phyloP scores from a whole-genome alignment of 257 asterid species.

The Solanum ossicruentum region DNA sequence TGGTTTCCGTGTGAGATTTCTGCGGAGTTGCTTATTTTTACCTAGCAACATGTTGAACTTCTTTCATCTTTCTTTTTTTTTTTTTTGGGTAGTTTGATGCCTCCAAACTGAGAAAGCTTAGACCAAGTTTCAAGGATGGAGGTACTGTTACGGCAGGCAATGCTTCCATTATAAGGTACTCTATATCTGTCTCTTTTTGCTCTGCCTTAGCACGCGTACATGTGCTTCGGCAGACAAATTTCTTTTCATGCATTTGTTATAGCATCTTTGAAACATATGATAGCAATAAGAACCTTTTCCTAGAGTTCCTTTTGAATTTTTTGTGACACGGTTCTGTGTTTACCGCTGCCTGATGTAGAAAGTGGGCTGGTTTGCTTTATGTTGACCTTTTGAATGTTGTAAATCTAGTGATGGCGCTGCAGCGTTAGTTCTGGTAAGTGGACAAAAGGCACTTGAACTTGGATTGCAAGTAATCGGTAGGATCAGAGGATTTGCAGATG shows the following conservation, averaged over 20 bases:
- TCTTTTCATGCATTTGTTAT: not conserved
- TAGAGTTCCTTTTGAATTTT: not conserved
- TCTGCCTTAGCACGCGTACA: not conserved
- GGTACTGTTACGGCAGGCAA: slow-evolving; percentile 99
- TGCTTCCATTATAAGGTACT: slow-evolving; percentile 86
- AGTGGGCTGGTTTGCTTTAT: not conserved
- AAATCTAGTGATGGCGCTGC: slow-evolving; percentile 78
- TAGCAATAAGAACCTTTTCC: not conserved
- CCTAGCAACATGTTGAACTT: not conserved
- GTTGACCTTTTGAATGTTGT: not conserved
- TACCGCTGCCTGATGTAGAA: not conserved
- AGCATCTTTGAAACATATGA: not conserved
- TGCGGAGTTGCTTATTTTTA: not conserved
- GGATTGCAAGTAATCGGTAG: slow-evolving; percentile 69
- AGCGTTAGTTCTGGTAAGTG: slow-evolving; percentile 85
- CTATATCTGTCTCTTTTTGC: slow-evolving; percentile 7
- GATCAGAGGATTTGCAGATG: slow-evolving; percentile 87
- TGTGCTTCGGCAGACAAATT: not conserved
- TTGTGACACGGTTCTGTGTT: not conserved
- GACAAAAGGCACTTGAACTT: slow-evolving; percentile 56
- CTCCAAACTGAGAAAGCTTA: slow-evolving; percentile 62
- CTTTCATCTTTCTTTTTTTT: not conserved
- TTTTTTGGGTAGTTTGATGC: slow-evolving; percentile 66
- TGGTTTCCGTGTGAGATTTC: not conserved
- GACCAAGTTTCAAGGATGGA: slow-evolving; percentile 80